phyloP scores from a whole-genome alignment of 306 rosid species.

The Dalbergia cochinchinensis region DNA sequence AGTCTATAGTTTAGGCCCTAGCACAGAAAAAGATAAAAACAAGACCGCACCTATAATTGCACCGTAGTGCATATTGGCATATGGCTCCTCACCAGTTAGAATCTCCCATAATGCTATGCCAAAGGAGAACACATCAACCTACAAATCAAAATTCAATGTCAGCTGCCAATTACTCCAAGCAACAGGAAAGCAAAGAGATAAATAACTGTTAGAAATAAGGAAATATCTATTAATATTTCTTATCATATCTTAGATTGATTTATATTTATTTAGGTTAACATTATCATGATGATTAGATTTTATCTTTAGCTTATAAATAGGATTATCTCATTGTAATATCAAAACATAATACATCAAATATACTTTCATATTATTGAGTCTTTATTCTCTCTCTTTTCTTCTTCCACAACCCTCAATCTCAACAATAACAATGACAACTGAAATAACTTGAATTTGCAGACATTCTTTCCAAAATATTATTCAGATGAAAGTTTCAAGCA shows the following conservation, averaged over 20 bases:
- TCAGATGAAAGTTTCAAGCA: constrained; percentile 16
- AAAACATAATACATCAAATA: too few species aligned
- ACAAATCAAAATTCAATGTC: constrained; percentile 35
- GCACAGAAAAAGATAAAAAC: constrained; percentile 18
- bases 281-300: too few species aligned
- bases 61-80: constrained; percentile 97
- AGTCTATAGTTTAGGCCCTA: constrained; percentile 18
- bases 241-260: too few species aligned
- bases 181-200: constrained; percentile 17
- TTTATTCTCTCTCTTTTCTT: too few species aligned
- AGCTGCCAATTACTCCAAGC: constrained; percentile 11
- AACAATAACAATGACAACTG: constrained; percentile 15
- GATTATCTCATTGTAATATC: too few species aligned
- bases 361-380: too few species aligned
- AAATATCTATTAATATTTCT: too few species aligned
- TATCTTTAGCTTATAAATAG: too few species aligned
- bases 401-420: too few species aligned
- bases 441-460: constrained; percentile 14
- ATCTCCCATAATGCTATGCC: constrained; percentile 97
- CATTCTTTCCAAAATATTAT: neutral
- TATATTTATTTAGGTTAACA: too few species aligned
- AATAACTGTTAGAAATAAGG: too few species aligned
- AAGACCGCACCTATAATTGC: constrained; percentile 79
- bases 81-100: constrained; percentile 96
- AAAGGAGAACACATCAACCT: constrained; percentile 96